phyloP scores from a whole-genome alignment of 2,329 filamentous ascomycete genomes.

The Thelonectria olida region DNA sequence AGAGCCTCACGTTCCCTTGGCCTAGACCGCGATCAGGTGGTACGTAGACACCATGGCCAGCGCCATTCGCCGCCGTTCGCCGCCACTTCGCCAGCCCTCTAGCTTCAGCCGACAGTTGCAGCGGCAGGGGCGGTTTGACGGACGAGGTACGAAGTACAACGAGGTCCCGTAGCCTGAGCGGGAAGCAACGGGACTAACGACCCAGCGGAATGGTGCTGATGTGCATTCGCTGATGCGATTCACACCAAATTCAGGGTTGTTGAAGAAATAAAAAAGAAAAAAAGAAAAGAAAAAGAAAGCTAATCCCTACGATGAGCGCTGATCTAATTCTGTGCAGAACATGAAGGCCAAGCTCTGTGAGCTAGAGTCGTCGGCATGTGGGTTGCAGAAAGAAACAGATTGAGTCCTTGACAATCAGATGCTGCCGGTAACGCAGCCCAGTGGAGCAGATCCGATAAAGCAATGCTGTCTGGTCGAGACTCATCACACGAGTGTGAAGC shows the following conservation, averaged over 20 bases:
- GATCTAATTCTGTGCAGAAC: constrained; percentile 1
- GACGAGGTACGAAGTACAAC: constrained; percentile 5
- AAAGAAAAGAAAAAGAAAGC: neutral
- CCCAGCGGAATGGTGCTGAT: constrained; percentile 4
- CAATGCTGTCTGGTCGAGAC: neutral
- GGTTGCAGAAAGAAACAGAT: constrained; percentile 6
- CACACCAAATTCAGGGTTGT: neutral
- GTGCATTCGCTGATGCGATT: constrained; percentile 3
- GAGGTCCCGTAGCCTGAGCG: constrained; percentile 9
- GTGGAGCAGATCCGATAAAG: constrained; percentile 9
- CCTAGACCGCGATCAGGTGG: constrained; percentile 6
- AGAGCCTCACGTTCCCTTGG: constrained; percentile 8
- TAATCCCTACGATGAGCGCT: neutral
- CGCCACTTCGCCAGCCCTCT: constrained; percentile 17
- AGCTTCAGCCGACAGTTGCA: constrained; percentile 17
- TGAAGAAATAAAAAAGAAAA: constrained; percentile 4
- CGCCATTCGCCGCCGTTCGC: constrained; percentile 4
- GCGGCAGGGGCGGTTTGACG: constrained; percentile 6
- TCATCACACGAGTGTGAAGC: neutral
- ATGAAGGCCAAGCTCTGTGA: constrained; percentile 1
- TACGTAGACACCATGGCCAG: constrained; percentile 3
- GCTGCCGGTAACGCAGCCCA: constrained; percentile 16
- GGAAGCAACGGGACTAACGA: constrained; percentile 5
- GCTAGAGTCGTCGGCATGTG: constrained; percentile 7
- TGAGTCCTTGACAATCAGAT: constrained; percentile 1